Evolutionary conservation across 2,329 filamentous ascomycete species (phyloP), one percentile per base, ranked within the genome.

Genomic region (Ceratocystis cubensis): DNA sequence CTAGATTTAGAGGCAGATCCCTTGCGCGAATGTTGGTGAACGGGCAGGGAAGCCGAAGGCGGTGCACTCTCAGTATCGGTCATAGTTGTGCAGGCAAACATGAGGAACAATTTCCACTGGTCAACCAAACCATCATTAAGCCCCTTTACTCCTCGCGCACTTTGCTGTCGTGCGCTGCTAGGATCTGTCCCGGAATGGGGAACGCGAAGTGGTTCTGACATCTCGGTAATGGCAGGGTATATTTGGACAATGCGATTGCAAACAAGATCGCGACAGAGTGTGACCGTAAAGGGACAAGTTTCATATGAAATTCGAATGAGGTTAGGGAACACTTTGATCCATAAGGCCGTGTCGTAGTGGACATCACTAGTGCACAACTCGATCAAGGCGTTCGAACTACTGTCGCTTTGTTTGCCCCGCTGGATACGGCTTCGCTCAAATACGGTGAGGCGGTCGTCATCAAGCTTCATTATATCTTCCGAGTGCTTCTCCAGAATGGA

Each of bases 301-400:
- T 96, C 90, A 72, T 91, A 95, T 67, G 91, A 91, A 70, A 96
- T 88, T 10, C 91, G 85, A 66, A 99, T 89, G 41, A 99, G 81
- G 72, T 96, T 97, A 2, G 94, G 95, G 72, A 99, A 99, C 20
- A 97, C 88, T 73, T 97, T 99, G 77, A 94, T 95, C 94, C 94
- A 99, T 13, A 99, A 78, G 0, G 92, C 96, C 2, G 91, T 88
- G 73, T 99, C 94, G 72, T 97, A 96, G 0, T 91, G 91, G 30
- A 94, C 86, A 71, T 97, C 94, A 76, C 94, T 97, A 71, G 91
- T 93, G 76, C 94, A 97, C 28, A 99, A 83, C 73, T 97, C 93
- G 44, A 97, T 88, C 20, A 99, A 78, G 2, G 91, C 93, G 69
- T 90, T 92, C 71, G 92, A 87, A 59, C 87, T 86, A 71, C 91